A percentile compares a stretch with the other conserved stretches of the same genome.
phyloP scores from a whole-genome alignment of 148 eudicot genomes.

The Linanthus parryae region DNA sequence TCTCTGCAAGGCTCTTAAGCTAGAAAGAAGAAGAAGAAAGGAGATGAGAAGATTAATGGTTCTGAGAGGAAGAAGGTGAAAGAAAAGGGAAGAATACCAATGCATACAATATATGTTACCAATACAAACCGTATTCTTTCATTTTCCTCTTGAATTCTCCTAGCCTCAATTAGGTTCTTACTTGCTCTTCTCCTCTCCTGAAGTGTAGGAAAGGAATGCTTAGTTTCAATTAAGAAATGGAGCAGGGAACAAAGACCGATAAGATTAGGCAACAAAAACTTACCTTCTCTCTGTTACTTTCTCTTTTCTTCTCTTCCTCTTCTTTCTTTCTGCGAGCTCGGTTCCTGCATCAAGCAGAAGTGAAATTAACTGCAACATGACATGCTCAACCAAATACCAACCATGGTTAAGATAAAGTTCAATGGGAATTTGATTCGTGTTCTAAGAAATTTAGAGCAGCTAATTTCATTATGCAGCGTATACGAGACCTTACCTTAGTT shows the following conservation, averaged over 20 bases:
- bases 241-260: not conserved
- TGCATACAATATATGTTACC: not conserved
- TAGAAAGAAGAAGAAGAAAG: slow-evolving; percentile 19
- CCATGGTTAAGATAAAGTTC: not conserved
- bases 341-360: slow-evolving; percentile 26
- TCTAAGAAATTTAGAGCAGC: not conserved
- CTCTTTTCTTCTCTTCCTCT: slow-evolving; percentile 43
- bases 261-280: not conserved
- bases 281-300: slow-evolving; percentile 71
- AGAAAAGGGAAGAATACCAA: not conserved
- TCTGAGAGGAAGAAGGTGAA: slow-evolving; percentile 4
- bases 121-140: slow-evolving; percentile 58
- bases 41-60: slow-evolving; percentile 1
- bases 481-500: slow-evolving; percentile 46
- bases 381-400: not conserved
- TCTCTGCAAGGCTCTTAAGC: slow-evolving; percentile 41
- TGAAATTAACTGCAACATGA: not conserved
- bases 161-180: slow-evolving; percentile 54
- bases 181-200: slow-evolving; percentile 69
- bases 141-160: slow-evolving; percentile 54
- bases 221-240: not conserved
- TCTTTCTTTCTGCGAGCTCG: slow-evolving; percentile 33
- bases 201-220: not conserved
- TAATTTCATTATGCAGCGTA: not conserved
- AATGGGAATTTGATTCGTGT: not conserved